A percentile compares a stretch with the other conserved stretches of the same genome.
These are phyloP conservation scores for Salix brachista DNA, from an alignment of 345 rosid genomes.

Conservation along the genomic window DNA sequence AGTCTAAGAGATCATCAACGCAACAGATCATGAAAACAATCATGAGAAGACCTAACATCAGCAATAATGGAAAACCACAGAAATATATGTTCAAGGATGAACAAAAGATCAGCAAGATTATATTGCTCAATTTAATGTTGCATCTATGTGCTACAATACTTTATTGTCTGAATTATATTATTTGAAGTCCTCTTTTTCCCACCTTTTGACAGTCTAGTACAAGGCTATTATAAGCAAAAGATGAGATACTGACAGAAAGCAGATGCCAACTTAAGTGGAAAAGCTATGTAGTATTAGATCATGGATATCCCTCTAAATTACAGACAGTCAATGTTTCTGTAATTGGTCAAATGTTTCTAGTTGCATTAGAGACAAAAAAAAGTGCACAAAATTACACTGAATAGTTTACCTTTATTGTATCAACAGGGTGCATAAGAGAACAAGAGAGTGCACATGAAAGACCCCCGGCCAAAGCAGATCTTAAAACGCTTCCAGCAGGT, in stretches of 20 bases:
- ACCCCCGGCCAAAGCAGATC: slow-evolving; percentile 97
- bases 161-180: background rate
- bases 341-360: background rate
- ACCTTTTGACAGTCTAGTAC: background rate
- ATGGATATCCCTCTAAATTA: background rate
- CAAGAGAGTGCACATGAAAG: slow-evolving; percentile 90
- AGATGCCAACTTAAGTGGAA: background rate
- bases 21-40: slow-evolving; percentile 1
- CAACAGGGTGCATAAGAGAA: slow-evolving; percentile 82
- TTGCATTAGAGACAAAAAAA: background rate
- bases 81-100: background rate
- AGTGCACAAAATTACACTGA: background rate
- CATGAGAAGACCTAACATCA: slow-evolving; percentile 6
- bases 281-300: background rate
- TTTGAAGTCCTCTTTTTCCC: background rate
- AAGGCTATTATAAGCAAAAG: background rate
- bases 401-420: slow-evolving; percentile 70
- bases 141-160: background rate
- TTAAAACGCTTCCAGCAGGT: slow-evolving; percentile 85
- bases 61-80: background rate
- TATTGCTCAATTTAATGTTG: background rate
- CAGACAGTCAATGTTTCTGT: background rate
- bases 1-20: slow-evolving; percentile 48
- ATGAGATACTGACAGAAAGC: background rate
- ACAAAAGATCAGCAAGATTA: background rate